A percentile compares a stretch with the other conserved stretches of the same genome.
Conservation (phyloP, 164 flowering plant genomes). For the Nymphaea colorata region DNA sequence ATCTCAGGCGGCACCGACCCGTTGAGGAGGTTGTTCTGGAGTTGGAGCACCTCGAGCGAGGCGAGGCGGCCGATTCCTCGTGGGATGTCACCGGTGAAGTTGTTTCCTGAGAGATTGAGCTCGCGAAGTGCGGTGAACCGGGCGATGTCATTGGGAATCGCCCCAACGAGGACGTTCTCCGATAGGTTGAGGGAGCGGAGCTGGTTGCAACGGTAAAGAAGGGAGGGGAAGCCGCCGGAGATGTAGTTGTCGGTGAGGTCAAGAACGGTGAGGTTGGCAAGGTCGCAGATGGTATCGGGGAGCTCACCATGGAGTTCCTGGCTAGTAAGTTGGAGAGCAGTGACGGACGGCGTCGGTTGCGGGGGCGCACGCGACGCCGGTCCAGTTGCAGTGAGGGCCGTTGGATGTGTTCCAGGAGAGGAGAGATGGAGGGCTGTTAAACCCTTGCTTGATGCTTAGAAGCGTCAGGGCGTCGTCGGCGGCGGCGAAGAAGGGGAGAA, state of each 20-base stretch:
- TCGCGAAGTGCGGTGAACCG: conserved; percentile 22
- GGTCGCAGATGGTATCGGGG: conserved; percentile 42
- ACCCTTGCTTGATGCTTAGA: conserved; percentile 26
- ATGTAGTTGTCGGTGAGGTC: conserved; percentile 26
- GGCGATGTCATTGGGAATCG: conserved; percentile 41
- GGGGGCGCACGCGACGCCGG: conserved; percentile 37
- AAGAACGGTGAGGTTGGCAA: conserved; percentile 27
- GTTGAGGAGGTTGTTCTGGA: conserved; percentile 34
- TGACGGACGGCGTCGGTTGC: conserved; percentile 27
- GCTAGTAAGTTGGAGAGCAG: conserved; percentile 17
- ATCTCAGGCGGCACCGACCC: conserved; percentile 52
- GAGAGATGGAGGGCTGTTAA: conserved; percentile 26
- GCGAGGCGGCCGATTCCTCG: conserved; percentile 27
- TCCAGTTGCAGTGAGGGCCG: conserved; percentile 45
- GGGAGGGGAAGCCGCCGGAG: conserved; percentile 38
- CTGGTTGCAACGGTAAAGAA: conserved; percentile 34
- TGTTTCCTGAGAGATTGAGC: conserved; percentile 42
- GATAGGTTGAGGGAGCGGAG: conserved; percentile 43
- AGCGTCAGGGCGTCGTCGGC: conserved; percentile 23
- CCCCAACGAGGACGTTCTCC: conserved; percentile 47
- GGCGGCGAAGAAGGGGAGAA: conserved; percentile 13
- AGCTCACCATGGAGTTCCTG: conserved; percentile 18
- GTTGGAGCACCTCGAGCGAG: conserved; percentile 15
- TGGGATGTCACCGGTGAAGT: conserved; percentile 67
- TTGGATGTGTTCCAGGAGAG: conserved; percentile 30